Evolutionary conservation across 139 green algal species (phyloP), one percentile per base, ranked within the genome.

Genomic region (Protoeuglena noctilucae): DNA sequence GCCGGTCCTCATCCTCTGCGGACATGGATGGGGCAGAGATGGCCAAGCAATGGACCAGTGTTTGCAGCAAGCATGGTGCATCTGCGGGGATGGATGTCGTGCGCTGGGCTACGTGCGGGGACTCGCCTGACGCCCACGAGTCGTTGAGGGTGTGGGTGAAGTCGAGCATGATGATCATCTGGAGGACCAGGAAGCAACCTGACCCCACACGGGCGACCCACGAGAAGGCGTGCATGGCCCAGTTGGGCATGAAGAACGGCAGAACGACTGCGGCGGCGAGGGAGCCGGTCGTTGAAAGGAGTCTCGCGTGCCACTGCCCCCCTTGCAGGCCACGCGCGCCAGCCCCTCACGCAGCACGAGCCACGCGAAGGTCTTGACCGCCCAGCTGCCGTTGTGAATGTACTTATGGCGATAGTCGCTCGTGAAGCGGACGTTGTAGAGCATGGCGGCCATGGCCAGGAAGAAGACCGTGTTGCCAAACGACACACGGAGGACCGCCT

Each of bases 401-500:
- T 76, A 58, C 23, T 65, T 47, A 64, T 89, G 79, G 3, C 88
- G 74, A 39, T 68, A 72, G 63, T 97, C 88, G 21, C 68, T 71
- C 45, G 80, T 81, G 64, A 81, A 81, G 34, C 80, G 80, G 3
- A 95, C 85, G 26, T 76, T 77, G 7, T 86, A 0, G 69, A 96
- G 61, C 17, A 71, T 50, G 29, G 81, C 28, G 0, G 88, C 79
- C 74, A 96, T 68, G 19, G 61, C 51, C 34, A 26, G 64, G 57
- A 96, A 96, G 61, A 96, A 90, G 18, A 84, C 48, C 79, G 86
- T 93, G 60, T 86, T 96, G 43, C 88, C 90, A 65, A 97, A 75
- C 63, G 68, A 85, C 60, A 98, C 62, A 19, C 90, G 76, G 57
- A 94, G 95, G 2, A 97, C 90, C 9, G 89, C 90, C 60, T 96